Conservation (phyloP, 345 rosid genomes). For the Clausena lansium region DNA sequence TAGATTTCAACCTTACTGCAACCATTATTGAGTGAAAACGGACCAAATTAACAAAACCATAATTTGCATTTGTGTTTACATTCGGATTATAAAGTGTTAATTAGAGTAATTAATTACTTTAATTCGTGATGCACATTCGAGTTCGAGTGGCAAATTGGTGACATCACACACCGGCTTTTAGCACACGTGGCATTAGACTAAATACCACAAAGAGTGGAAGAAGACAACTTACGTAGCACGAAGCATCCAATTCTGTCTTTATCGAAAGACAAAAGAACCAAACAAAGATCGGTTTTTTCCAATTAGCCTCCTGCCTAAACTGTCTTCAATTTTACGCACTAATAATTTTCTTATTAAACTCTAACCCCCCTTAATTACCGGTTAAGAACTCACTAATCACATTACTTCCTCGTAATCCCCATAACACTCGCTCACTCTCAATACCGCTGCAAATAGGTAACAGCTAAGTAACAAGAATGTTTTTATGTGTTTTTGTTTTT, state of each 20-base stretch:
- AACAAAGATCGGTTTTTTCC: neutral
- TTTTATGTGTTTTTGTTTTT: neutral
- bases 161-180: neutral
- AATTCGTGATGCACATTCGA: neutral
- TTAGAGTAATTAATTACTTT: neutral
- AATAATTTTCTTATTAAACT: neutral
- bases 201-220: neutral
- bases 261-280: neutral
- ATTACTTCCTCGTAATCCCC: neutral
- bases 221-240: neutral
- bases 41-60: neutral
- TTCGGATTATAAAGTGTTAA: neutral
- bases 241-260: neutral
- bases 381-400: constrained; percentile 2
- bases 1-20: too few species aligned
- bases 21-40: too few species aligned
- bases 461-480: neutral
- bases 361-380: neutral
- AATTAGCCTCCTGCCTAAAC: too few species aligned
- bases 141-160: neutral
- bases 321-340: neutral
- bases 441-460: neutral
- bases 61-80: neutral
- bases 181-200: neutral
- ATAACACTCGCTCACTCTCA: neutral